Conservation (phyloP, 1,139 yeast genomes). For the Yamadazyma taylorii region DNA sequence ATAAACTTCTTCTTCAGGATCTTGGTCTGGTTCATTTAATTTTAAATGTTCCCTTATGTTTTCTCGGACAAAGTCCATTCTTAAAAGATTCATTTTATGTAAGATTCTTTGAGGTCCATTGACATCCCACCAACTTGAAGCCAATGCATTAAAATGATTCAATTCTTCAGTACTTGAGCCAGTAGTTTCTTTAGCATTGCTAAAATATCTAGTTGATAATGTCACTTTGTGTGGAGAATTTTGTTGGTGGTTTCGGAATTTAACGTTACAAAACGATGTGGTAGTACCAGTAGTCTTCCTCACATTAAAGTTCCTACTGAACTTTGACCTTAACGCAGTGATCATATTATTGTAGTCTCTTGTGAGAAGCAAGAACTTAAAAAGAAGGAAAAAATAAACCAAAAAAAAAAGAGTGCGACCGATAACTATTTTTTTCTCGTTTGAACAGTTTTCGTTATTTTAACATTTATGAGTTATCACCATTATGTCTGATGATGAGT, state of each 20-base stretch:
- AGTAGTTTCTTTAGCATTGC: slow-evolving; percentile 24
- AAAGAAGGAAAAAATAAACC: too few species aligned
- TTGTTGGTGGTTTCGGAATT: too few species aligned
- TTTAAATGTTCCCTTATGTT: slow-evolving; percentile 51
- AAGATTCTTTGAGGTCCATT: slow-evolving; percentile 89
- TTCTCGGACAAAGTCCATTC: slow-evolving; percentile 81
- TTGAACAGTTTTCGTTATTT: not conserved
- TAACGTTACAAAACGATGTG: too few species aligned
- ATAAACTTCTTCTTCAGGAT: slow-evolving; percentile 52
- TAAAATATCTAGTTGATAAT: too few species aligned
- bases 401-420: too few species aligned
- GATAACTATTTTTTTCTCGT: too few species aligned
- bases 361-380: too few species aligned
- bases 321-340: too few species aligned
- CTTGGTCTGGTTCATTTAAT: slow-evolving; percentile 38
- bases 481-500: slow-evolving; percentile 34
- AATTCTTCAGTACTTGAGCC: slow-evolving; percentile 52
- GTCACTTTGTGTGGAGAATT: too few species aligned
- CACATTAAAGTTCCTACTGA: too few species aligned
- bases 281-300: too few species aligned
- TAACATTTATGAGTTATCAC: not conserved
- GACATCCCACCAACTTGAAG: slow-evolving; percentile 95
- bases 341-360: too few species aligned
- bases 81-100: slow-evolving; percentile 87
- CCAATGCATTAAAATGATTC: slow-evolving; percentile 79